Evolutionary conservation across 1,139 yeast species (phyloP).

Genomic region (Pichia sp.): DNA sequence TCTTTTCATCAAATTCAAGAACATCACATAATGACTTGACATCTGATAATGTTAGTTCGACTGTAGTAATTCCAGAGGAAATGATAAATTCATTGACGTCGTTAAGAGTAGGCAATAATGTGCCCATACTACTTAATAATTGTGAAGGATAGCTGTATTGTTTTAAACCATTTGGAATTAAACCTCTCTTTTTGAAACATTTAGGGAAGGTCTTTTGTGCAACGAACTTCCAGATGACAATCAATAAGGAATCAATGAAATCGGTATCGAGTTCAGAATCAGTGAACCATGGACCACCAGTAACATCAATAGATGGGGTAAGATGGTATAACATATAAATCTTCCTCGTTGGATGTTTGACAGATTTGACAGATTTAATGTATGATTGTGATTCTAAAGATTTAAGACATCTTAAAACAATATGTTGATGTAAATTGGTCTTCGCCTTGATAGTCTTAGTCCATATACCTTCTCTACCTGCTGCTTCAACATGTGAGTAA

Average conservation of each 20-base stretch:
- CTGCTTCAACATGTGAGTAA: slow-evolving; percentile 86
- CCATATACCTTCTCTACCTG: slow-evolving; percentile 97
- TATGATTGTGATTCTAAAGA: slow-evolving; percentile 78
- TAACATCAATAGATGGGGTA: slow-evolving; percentile 92
- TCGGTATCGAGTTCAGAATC: slow-evolving; percentile 94
- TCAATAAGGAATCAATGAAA: slow-evolving; percentile 78
- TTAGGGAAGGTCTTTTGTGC: slow-evolving; percentile 75
- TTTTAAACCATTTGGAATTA: slow-evolving; percentile 22
- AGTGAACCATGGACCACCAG: slow-evolving; percentile 99
- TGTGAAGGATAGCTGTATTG: slow-evolving; percentile 33
- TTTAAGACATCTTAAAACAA: slow-evolving; percentile 83
- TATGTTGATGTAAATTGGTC: slow-evolving; percentile 91
- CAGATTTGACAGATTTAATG: slow-evolving; percentile 89
- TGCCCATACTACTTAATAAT: slow-evolving; percentile 37
- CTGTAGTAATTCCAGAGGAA: slow-evolving; percentile 75
- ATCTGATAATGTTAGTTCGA: slow-evolving; percentile 73
- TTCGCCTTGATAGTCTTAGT: slow-evolving; percentile 89
- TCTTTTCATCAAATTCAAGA: slow-evolving; percentile 78
- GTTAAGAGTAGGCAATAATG: slow-evolving; percentile 58
- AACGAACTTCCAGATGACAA: slow-evolving; percentile 86
- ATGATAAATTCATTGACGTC: slow-evolving; percentile 75
- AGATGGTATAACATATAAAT: slow-evolving; percentile 92
- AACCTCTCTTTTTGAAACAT: slow-evolving; percentile 44
- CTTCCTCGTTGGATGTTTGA: slow-evolving; percentile 94
- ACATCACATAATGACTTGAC: slow-evolving; percentile 87